Evolutionary conservation across 2,329 filamentous ascomycete genomes (phyloP), one percentile per base, ranked within the genome.

Genomic region (Aspergillus pseudotamarii): DNA sequence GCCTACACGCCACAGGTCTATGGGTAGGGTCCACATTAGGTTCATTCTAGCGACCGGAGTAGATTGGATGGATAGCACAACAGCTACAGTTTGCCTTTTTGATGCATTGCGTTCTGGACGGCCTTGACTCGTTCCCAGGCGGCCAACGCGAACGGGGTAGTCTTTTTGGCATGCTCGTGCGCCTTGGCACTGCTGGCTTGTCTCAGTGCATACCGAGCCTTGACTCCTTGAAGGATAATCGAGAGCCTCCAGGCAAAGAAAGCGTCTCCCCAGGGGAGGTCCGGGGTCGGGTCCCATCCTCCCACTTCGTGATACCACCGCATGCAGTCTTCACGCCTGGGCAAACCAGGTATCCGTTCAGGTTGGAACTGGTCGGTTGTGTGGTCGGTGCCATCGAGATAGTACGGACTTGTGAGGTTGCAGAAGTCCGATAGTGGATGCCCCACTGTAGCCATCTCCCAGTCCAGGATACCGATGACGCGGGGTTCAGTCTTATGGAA

Each of bases 361-460:
- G 88, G 85, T 23, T 85, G 79, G 79, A 94, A 94, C 21, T 80
- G 67, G 50, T 77, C 68, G 45, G 78, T 77, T 59, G 77, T 74
- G 34, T 74, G 70, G 65, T 74, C 77, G 32, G 69, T 76, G 34
- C 72, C 72, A 50, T 72, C 73, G 43, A 79, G 67, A 57, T 73
- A 72, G 68, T 77, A 80, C 5, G 80, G 76, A 57, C 79, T 76
- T 59, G 77, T 82, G 70, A 98, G 83, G 79, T 98, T 98, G 77
- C 89, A 89, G 46, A 98, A 82, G 76, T 99, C 95, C 6, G 91
- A 94, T 26, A 98, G 86, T 1, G 95, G 95, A 77, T 99, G 94
- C n/a, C 95, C 95, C 60, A 97, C 89, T 0, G 95, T 98, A 41
- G 93, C 93, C 93, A 99, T 97, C 82, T 98, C 95, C 94, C 94